A percentile compares a stretch with the other conserved stretches of the same genome.
Conservation (phyloP, 345 rosid genomes). For the Schrenkiella parvula region DNA sequence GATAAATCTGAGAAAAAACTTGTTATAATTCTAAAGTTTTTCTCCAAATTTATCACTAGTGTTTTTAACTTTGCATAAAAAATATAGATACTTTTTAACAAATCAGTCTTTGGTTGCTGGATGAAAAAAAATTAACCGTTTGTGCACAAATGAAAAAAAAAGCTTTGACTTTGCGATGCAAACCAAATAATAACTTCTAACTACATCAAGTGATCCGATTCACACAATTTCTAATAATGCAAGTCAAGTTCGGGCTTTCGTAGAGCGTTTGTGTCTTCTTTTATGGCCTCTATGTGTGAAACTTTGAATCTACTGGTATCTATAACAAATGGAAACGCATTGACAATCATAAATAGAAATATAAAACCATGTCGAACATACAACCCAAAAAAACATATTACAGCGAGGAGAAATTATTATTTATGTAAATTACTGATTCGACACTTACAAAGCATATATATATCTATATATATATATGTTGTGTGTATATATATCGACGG, state of each 20-base stretch:
- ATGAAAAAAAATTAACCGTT: background rate
- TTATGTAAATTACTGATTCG: slow-evolving; percentile 6
- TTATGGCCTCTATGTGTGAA: background rate
- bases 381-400: background rate
- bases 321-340: background rate
- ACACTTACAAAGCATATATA: background rate
- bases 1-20: too few relatives aligned
- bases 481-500: background rate
- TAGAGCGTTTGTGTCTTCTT: slow-evolving; percentile 7
- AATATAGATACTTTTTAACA: too few relatives aligned
- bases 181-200: background rate
- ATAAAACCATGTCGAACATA: background rate
- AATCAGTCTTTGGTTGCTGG: too few relatives aligned
- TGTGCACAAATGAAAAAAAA: background rate
- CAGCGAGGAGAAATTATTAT: background rate
- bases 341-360: background rate
- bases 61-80: too few relatives aligned
- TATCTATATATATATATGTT: background rate
- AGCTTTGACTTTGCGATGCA: background rate
- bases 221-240: background rate
- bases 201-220: background rate
- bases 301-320: background rate
- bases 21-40: too few relatives aligned
- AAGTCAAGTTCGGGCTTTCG: background rate
- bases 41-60: too few relatives aligned